Percentiles rank a stretch among this genome's conserved stretches.
phyloP scores from a whole-genome alignment of 2,329 filamentous ascomycete species.

The Paradendryphiella salina region DNA sequence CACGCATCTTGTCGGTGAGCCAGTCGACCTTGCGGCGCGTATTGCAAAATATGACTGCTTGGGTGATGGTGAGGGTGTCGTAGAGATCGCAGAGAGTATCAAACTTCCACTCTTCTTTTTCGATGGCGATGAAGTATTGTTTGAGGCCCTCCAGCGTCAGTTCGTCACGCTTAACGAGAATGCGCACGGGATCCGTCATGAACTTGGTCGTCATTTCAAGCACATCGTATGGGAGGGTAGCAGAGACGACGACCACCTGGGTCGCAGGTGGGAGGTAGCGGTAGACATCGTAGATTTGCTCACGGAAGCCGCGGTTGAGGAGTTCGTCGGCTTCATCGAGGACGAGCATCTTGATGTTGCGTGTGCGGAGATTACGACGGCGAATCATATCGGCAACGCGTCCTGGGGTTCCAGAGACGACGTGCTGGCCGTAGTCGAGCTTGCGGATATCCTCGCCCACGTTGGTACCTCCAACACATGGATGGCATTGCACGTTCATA shows the following conservation, averaged over 20 bases:
- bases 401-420: constrained; percentile 96
- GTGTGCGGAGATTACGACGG: constrained; percentile 70
- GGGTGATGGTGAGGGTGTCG: constrained; percentile 96
- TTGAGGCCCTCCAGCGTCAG: constrained; percentile 96
- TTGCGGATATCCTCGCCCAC: constrained; percentile 97
- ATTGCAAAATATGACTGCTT: constrained; percentile 99
- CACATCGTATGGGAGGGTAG: constrained; percentile 95
- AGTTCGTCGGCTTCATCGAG: constrained; percentile 77
- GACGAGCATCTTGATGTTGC: constrained; percentile 78
- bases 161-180: constrained; percentile 98
- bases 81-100: constrained; percentile 98
- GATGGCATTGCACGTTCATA: constrained; percentile 99
- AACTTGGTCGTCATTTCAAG: constrained; percentile 99
- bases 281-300: constrained; percentile 99
- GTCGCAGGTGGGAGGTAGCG: constrained; percentile 94
- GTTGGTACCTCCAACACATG: constrained; percentile 97
- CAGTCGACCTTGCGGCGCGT: constrained; percentile 98
- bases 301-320: constrained; percentile 91
- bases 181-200: constrained; percentile 97
- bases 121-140: constrained; percentile 98
- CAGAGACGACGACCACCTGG: constrained; percentile 97
- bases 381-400: constrained; percentile 87
- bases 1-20: constrained; percentile 99
- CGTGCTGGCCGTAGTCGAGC: constrained; percentile 95
- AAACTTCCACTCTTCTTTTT: constrained; percentile 99